Evolutionary conservation across 495 filamentous ascomycete genomes (phyloP).

Genomic region (Hamigera avellanea): DNA sequence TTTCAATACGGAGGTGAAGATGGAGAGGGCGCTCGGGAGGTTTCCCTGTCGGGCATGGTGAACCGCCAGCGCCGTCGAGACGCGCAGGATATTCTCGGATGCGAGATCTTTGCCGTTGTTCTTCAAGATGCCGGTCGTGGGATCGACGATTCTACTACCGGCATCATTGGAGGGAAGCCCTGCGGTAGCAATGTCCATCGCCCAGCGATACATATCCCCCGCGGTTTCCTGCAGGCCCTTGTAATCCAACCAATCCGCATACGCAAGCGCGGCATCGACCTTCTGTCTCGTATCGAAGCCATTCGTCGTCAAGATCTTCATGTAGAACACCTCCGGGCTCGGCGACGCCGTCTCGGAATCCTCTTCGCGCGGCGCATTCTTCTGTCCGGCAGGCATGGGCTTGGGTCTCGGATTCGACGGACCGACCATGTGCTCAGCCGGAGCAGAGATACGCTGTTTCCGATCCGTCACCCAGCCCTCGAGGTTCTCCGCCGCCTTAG

Average conservation of each 20-base stretch:
- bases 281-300: slow-evolving; percentile 66
- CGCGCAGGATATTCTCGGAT: slow-evolving; percentile 59
- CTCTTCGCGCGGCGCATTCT: slow-evolving; percentile 53
- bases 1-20: slow-evolving; percentile 74
- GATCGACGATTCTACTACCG: slow-evolving; percentile 38
- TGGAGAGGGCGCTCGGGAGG: slow-evolving; percentile 58
- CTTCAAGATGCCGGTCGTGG: slow-evolving; percentile 46
- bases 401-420: slow-evolving; percentile 74
- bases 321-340: slow-evolving; percentile 58
- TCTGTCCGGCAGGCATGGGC: slow-evolving; percentile 49
- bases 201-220: slow-evolving; percentile 59
- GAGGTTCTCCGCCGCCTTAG: slow-evolving; percentile 64
- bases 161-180: slow-evolving; percentile 31
- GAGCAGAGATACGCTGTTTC: slow-evolving; percentile 51
- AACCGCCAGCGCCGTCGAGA: slow-evolving; percentile 65
- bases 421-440: slow-evolving; percentile 57
- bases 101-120: slow-evolving; percentile 37
- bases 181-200: slow-evolving; percentile 52
- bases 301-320: slow-evolving; percentile 62
- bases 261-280: slow-evolving; percentile 66
- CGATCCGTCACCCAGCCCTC: slow-evolving; percentile 66
- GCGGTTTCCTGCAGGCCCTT: slow-evolving; percentile 52
- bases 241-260: slow-evolving; percentile 73
- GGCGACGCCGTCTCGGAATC: slow-evolving; percentile 55
- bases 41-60: slow-evolving; percentile 60